Base-by-base conservation (phyloP, 768 basidiomycete genomes). In the Pisolithus sp. region DNA sequence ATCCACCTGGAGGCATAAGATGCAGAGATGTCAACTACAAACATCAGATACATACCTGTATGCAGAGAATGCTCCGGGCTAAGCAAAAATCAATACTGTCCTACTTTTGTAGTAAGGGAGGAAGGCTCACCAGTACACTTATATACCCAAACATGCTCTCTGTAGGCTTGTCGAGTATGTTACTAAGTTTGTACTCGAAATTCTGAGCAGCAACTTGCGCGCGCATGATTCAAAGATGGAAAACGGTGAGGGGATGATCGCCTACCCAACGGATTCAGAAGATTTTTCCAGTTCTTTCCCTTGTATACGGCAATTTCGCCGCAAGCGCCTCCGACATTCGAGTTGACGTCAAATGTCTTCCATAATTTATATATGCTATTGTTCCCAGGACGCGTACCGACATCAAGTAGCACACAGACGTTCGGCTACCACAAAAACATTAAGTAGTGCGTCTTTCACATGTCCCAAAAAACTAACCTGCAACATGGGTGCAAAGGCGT, bases 281-380 rank as follows among this genome's bases (percentile, higher is more conserved):
- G 73, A 21, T 79, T 76, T 15, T 76, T 78, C 89, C 93, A 93
- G 52, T 85, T 83, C 71, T 83, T 84, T 54, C 94, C 95, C 67
- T 97, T 97, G 71, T 93, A 89, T 13, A 77, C 84, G 8, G 89
- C 88, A 62, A 95, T 93, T 69, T 98, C 95, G n/a, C 95, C 95
- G 67, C 95, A 98, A 10, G 95, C 93, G 17, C 94, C 95, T 10
- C 82, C 94, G 12, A 98, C 91, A 54, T 88, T 95, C 7, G 89
- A 91, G 65, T 92, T 88, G 55, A 93, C 71, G 62, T 93, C 91
- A 60, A 93, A 93, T 0, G 89, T 82, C 70, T 97, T 97, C 95
- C 95, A 98, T 7, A 98, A 76, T 55, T 88, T 83, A 66, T 98
- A 98, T 46, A 97, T 82, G 40, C 89, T 91, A 61, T 86, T 93